Evolutionary conservation across 352 stramenopile genomes (phyloP), one percentile per base, ranked within the genome.

Genomic region (Pythium sp.): DNA sequence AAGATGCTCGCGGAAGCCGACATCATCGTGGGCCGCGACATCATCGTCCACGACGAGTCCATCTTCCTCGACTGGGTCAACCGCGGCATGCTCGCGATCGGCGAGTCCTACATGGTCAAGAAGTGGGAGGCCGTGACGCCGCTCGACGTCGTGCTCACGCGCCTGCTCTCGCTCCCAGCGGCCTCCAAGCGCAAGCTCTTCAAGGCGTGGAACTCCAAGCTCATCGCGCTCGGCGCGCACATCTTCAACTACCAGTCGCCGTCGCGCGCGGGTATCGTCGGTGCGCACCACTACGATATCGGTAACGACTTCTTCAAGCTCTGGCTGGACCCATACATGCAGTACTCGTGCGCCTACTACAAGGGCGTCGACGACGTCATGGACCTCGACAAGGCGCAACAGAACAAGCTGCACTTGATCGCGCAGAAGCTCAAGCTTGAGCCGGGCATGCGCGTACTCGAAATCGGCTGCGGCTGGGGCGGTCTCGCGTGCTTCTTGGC

Each of bases 401-500:
- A 82, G 51, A 90, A 93, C 77, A 97, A 97, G 75, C 75, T 97
- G 54, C 86, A 95, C 71, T 66, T 92, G 72, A 94, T 97, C 49
- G 91, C 87, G 64, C 83, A 87, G 68, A 93, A 93, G 76, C 87
- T 93, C 65, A 92, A 94, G 68, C 80, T 97, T 59, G 76, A 93
- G 76, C 78, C 82, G 26, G 86, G 84, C 62, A 93, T 95, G 84
- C 75, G 75, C 30, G 89, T 97, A 64, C 82, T 97, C 32, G 90
- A 97, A 67, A 97, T 97, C 64, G 90, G 90, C 32, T 97, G 87
- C 63, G 90, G 90, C 67, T 97, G 90, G 90, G 90, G 89, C n/a
- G 88, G 87, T 30, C 85, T 97, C 49, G 89, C 72, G 72, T 95
- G 89, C 76, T 95, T 94, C 74, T 75, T 95, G 5, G 90, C 90